Evolutionary conservation across 352 stramenopile genomes (phyloP).

Genomic region (Phytophthora litchii): DNA sequence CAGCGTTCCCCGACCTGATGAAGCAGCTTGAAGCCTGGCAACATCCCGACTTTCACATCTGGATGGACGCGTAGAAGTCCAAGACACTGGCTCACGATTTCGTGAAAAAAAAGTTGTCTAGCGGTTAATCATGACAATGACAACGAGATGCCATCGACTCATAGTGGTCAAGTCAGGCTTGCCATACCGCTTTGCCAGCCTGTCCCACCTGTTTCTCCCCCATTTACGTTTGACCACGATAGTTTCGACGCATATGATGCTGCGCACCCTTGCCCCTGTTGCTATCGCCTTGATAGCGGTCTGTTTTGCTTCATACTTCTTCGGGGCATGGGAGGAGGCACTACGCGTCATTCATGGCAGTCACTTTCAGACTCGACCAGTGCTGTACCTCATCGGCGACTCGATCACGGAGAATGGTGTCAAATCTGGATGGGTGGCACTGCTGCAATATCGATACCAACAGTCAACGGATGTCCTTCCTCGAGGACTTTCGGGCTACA

Average conservation of each 20-base stretch:
- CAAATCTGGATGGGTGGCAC: conserved; percentile 47
- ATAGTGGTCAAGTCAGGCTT: not conserved
- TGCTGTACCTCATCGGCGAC: conserved; percentile 61
- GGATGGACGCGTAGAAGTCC: conserved; percentile 23
- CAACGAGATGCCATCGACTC: no score
- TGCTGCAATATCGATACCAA: conserved; percentile 55
- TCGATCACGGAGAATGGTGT: conserved; percentile 68
- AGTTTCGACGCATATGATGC: conserved; percentile 2
- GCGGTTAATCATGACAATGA: not conserved
- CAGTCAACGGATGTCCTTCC: conserved; percentile 63
- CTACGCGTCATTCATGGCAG: conserved; percentile 1
- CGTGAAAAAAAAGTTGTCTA: conserved; percentile 1
- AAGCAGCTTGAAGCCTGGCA: conserved; percentile 44
- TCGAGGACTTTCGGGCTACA: conserved; percentile 64
- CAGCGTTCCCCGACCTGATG: conserved; percentile 27
- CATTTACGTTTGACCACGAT: conserved; percentile 13
- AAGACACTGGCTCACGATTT: not conserved
- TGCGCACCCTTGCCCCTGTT: conserved; percentile 13
- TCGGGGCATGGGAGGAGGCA: conserved; percentile 16
- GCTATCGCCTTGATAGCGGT: conserved; percentile 11
- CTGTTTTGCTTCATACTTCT: conserved; percentile 22
- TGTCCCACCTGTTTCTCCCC: conserved; percentile 21
- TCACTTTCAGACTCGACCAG: conserved; percentile 21
- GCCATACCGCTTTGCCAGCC: not conserved
- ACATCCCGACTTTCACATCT: conserved; percentile 38